These are phyloP conservation scores for Tolypocladium album DNA, from an alignment of 2,329 filamentous ascomycete genomes.

Conservation along the genomic window DNA sequence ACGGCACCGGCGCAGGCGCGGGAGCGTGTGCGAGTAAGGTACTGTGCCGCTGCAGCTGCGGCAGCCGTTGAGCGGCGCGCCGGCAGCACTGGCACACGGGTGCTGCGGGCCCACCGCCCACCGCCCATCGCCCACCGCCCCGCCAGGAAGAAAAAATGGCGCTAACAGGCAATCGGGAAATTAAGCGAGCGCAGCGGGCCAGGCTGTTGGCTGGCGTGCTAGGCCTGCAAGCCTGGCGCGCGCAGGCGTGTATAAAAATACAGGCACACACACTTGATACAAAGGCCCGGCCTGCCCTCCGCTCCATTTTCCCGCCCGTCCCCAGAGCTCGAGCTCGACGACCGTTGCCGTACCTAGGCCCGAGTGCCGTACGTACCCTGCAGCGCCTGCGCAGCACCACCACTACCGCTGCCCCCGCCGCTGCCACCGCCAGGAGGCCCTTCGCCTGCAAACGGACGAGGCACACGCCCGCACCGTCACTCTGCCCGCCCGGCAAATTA, in stretches of 20 bases:
- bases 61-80: not conserved
- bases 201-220: conserved; percentile 21
- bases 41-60: not conserved
- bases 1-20: too few relatives aligned
- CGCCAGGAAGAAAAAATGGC: conserved; percentile 7
- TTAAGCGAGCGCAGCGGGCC: conserved; percentile 23
- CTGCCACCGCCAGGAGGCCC: not conserved
- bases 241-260: conserved; percentile 33
- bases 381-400: not conserved
- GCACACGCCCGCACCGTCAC: not conserved
- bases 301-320: conserved; percentile 22
- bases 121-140: not conserved
- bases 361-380: not conserved
- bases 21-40: too few relatives aligned
- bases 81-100: too few relatives aligned
- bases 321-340: not conserved
- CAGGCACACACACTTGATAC: conserved; percentile 30
- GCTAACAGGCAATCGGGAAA: conserved; percentile 24
- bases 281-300: conserved; percentile 32
- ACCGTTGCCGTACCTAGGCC: not conserved
- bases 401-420: too few relatives aligned
- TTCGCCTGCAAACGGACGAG: not conserved
- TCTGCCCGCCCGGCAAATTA: too few relatives aligned
- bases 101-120: too few relatives aligned
- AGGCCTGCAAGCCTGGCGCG: conserved; percentile 7